A percentile compares a stretch with the other conserved stretches of the same genome.
Conservation (phyloP, 352 stramenopile species). For the Phytophthora brassicae region DNA sequence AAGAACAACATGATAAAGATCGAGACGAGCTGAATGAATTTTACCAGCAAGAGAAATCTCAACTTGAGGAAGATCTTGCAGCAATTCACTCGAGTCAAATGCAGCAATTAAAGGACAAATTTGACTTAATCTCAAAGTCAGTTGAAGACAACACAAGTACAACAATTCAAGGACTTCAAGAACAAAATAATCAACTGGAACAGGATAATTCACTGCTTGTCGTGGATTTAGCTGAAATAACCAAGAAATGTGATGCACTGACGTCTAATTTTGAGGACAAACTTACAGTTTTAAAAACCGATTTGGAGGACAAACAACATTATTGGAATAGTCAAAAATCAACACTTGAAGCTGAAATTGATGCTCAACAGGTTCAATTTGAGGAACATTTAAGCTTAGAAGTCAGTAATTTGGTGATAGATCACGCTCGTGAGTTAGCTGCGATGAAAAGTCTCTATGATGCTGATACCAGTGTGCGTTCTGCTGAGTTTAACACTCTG, state of each 20-base stretch:
- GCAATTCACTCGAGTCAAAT: slow-evolving; percentile 30
- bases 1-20: slow-evolving; percentile 47
- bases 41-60: slow-evolving; percentile 58
- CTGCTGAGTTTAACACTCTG: slow-evolving; percentile 4
- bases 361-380: slow-evolving; percentile 14
- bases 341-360: slow-evolving; percentile 13
- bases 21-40: slow-evolving; percentile 53
- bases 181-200: slow-evolving; percentile 4
- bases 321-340: slow-evolving; percentile 3
- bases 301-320: slow-evolving; percentile 18
- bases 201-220: slow-evolving; percentile 6
- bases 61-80: slow-evolving; percentile 52
- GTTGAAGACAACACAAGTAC: slow-evolving; percentile 7
- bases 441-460: slow-evolving; percentile 4
- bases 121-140: slow-evolving; percentile 13
- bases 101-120: slow-evolving; percentile 29
- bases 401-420: slow-evolving; percentile 4
- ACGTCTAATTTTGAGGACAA: slow-evolving; percentile 24
- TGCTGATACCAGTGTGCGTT: not conserved
- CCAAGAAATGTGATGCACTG: slow-evolving; percentile 17
- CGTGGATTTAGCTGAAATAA: slow-evolving; percentile 15
- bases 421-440: slow-evolving; percentile 7
- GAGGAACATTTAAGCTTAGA: slow-evolving; percentile 12
- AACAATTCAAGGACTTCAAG: slow-evolving; percentile 11
- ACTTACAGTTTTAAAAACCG: slow-evolving; percentile 9